Evolutionary conservation across 352 stramenopile genomes (phyloP).

Genomic region (Pythium chondricola): DNA sequence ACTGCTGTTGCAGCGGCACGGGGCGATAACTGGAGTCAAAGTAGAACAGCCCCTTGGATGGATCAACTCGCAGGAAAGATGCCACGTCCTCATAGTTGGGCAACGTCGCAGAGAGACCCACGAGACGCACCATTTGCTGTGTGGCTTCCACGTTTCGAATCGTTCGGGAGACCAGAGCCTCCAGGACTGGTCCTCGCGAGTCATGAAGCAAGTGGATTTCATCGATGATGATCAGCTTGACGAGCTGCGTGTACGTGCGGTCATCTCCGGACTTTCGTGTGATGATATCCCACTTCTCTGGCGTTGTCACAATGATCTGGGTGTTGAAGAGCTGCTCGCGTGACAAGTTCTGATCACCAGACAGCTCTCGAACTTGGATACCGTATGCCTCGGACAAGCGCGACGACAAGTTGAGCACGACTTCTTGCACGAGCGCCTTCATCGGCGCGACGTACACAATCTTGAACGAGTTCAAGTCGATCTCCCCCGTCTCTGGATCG

Average conservation of each 20-base stretch:
- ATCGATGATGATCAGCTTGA: conserved; percentile 99
- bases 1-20: conserved; percentile 99
- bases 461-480: conserved; percentile 97
- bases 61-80: conserved; percentile 96
- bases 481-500: conserved; percentile 68
- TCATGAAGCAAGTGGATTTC: conserved; percentile 99
- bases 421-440: conserved; percentile 99
- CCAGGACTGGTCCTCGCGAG: conserved; percentile 96
- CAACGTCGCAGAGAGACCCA: conserved; percentile 97
- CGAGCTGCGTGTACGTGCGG: conserved; percentile 97
- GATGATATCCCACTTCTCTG: conserved; percentile 99
- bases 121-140: conserved; percentile 94
- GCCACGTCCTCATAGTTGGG: conserved; percentile 99
- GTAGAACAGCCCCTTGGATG: conserved; percentile 98
- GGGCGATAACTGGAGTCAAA: conserved; percentile 99
- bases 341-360: conserved; percentile 97
- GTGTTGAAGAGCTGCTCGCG: conserved; percentile 97
- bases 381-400: conserved; percentile 91
- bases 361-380: conserved; percentile 96
- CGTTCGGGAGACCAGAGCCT: conserved; percentile 96
- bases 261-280: conserved; percentile 97
- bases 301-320: conserved; percentile 99
- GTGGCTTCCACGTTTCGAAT: conserved; percentile 98
- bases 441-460: conserved; percentile 99
- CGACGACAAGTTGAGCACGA: conserved; percentile 96